A percentile compares a stretch with the other conserved stretches of the same genome.
These are phyloP conservation scores for Paramecium tetraurelia DNA, from an alignment of 73 alveolate genomes.

Conservation along the genomic window DNA sequence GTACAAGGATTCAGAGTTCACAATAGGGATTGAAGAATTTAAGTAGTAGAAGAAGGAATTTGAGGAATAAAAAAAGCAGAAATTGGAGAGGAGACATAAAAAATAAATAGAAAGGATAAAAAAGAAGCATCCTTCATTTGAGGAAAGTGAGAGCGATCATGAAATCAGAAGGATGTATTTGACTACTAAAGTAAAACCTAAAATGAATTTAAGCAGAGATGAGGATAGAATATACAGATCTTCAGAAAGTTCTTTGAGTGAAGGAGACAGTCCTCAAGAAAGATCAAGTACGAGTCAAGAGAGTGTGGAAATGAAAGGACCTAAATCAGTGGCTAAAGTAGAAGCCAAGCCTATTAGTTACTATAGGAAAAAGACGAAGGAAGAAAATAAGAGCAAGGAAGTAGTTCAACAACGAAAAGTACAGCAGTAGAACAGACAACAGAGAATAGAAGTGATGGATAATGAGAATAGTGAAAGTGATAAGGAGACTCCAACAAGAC, in stretches of 20 bases:
- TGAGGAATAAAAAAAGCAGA: slow-evolving; percentile 21
- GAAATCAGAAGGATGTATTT: slow-evolving; percentile 33
- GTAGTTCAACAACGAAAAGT: not conserved
- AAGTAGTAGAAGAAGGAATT: slow-evolving; percentile 44
- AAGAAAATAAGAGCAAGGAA: not conserved
- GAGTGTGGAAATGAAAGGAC: not conserved
- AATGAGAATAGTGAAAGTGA: not conserved
- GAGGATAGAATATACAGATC: slow-evolving; percentile 42
- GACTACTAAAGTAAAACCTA: slow-evolving; percentile 47
- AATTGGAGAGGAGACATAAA: slow-evolving; percentile 29
- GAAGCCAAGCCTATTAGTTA: not conserved
- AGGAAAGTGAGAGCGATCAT: slow-evolving; percentile 54
- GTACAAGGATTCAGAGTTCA: slow-evolving; percentile 56
- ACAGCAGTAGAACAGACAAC: not conserved
- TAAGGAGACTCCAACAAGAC: not conserved
- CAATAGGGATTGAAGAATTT: slow-evolving; percentile 55
- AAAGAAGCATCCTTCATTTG: not conserved
- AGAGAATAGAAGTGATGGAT: not conserved
- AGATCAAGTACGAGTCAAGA: slow-evolving; percentile 35
- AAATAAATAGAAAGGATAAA: slow-evolving; percentile 32
- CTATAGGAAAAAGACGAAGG: not conserved
- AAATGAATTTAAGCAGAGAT: slow-evolving; percentile 43
- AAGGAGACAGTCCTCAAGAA: slow-evolving; percentile 20
- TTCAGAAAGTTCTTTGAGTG: slow-evolving; percentile 46
- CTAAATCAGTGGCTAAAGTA: not conserved